Base-by-base conservation (phyloP, 2,329 filamentous ascomycete species). In the Hypoxylon sp. region DNA sequence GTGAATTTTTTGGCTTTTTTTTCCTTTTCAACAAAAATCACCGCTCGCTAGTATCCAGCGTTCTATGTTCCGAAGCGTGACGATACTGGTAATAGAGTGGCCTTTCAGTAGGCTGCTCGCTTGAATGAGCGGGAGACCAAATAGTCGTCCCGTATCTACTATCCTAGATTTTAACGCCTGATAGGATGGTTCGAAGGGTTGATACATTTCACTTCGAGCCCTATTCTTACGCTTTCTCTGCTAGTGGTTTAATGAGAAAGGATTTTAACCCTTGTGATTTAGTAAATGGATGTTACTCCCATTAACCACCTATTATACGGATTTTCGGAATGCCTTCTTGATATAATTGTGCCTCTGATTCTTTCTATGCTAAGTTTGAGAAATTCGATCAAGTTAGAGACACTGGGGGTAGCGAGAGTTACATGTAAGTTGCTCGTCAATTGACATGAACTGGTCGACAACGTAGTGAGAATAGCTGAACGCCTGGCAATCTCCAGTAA, bases 111-210 rank as follows among this genome's bases (percentile, higher is more conserved):
- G 73, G 73, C 68, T 71, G 56, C 73, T 77, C 67, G 46, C 59
- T 73, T 71, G 59, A 68, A 70, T 76, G 74, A 74, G 79, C 77
- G 75, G 77, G 64, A 78, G 77, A 78, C 69, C 55, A 70, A 79
- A 72, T 57, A 55, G 80, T 87, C 90, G 85, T 88, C 90, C 90
- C 90, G 91, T 93, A 93, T 93, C 91, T 93, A 90, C 91, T 92
- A 89, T 91, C 90, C 90, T 92, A 86, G 91, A 93, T 87, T 90
- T 19, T 90, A 81, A 79, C 65, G 83, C 84, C 84, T 93, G 91
- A 93, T 87, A 89, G 89, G 89, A 91, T 89, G 85, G 91, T 91
- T 93, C 91, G 91, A 92, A 90, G 89, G 89, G 89, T 89, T 87
- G 90, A 89, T 87, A 93, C 90, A 93, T 75, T 23, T 64, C 38